Conservation (phyloP, 2,329 filamentous ascomycete genomes). For the Ophiostoma montium region DNA sequence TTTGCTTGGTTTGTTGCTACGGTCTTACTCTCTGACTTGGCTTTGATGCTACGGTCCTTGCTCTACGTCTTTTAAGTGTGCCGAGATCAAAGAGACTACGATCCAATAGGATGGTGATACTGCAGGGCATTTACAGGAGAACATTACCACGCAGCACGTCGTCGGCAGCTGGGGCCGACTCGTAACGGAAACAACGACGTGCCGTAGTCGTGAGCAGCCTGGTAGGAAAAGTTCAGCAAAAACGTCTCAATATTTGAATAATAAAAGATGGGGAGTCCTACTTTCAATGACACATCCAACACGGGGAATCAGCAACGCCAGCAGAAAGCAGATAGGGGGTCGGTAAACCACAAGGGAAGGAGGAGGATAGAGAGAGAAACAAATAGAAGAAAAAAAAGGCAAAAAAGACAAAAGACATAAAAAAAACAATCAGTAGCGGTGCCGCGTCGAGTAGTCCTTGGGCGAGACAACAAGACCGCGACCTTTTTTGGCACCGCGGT, state of each 20-base stretch:
- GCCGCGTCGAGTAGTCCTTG: conserved; percentile 62
- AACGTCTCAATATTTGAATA: background rate
- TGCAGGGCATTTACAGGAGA: too few species aligned
- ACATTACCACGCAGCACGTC: too few species aligned
- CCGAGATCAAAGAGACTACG: background rate
- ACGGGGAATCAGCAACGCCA: background rate
- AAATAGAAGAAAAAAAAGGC: background rate
- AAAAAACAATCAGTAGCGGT: conserved; percentile 41
- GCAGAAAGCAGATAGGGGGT: background rate
- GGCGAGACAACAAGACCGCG: conserved; percentile 91
- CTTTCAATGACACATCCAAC: background rate
- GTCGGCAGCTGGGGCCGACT: too few species aligned
- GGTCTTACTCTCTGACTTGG: too few species aligned
- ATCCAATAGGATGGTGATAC: too few species aligned
- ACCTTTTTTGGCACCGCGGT: conserved; percentile 96
- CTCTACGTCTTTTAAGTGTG: background rate
- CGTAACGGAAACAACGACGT: background rate
- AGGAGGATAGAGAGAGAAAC: background rate
- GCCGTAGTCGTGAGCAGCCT: background rate
- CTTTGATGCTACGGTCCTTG: background rate
- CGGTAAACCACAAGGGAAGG: too few species aligned
- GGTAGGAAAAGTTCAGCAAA: background rate
- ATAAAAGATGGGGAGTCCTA: background rate
- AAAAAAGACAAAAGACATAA: background rate
- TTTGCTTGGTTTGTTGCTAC: background rate